Base-by-base conservation (phyloP, 352 stramenopile species). In the Globisporangium cystogenes region DNA sequence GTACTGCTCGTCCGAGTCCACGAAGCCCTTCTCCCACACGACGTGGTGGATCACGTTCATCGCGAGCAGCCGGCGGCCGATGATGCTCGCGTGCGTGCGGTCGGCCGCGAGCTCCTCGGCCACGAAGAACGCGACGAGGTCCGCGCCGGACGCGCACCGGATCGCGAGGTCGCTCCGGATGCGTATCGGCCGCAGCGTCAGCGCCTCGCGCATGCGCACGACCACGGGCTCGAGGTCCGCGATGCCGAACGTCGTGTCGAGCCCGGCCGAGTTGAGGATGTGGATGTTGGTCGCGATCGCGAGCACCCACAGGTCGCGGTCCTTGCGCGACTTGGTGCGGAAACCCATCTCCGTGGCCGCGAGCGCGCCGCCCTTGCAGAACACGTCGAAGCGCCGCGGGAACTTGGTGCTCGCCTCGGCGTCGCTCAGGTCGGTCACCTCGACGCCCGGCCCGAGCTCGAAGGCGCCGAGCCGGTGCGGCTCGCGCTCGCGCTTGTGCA, bases 1-100 rank as follows among this genome's bases (percentile, higher is more conserved):
- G 61, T 79, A 94, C 21, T 82, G 75, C 51, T 94, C 83, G 40
- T 66, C 62, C 20, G 73, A 84, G 53, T 92, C 81, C n/a, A 79
- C 62, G 59, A 94, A 94, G 54, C 89, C 81, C 29, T 86, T 84
- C 46, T 87, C 75, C 83, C 83, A 94, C 52, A 90, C 72, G 40
- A 92, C 72, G 66, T 94, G 83, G 59, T 94, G 83, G 35, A 94
- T 64, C 27, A 91, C 48, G 49, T 94, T 94, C 83, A 92, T 94
- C 10, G 69, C 70, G n/a, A 92, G 46, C 31, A 94, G 56, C 31
- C 74, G 72, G 12, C 73, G 68, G 44, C 76, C 66, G 36, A 92
- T 76, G 2, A 67, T 56, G 48, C 72, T 67, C 11, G 75, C 83
- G 24, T 86, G 68, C n/a, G 57, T 61, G 11, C 70, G 69, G 46